Evolutionary conservation across 2,329 filamentous ascomycete species (phyloP).

Genomic region (Tolypocladium pustulatum): DNA sequence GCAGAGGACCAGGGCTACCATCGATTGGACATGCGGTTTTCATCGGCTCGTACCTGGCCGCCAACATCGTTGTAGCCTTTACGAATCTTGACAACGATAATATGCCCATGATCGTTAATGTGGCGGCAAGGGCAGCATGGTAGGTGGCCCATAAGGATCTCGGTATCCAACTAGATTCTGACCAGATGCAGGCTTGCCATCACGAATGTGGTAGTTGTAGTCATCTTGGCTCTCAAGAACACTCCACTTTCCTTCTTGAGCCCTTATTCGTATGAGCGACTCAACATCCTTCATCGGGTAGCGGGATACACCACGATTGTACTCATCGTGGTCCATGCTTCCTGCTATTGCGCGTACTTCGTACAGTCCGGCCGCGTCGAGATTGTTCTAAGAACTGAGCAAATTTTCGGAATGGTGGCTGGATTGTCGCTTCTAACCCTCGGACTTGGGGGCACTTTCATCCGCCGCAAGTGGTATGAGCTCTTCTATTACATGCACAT

Average conservation of each 20-base stretch:
- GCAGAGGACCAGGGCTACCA: constrained; percentile 14
- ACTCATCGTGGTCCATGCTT: constrained; percentile 34
- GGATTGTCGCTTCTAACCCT: constrained; percentile 34
- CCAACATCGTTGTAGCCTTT: constrained; percentile 24
- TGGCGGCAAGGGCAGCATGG: constrained; percentile 29
- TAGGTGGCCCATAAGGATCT: constrained; percentile 9
- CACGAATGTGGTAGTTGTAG: constrained; percentile 37
- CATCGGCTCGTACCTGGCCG: constrained; percentile 16
- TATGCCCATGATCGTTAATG: constrained; percentile 18
- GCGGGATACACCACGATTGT: constrained; percentile 38
- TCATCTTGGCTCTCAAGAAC: constrained; percentile 47
- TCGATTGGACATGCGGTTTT: constrained; percentile 22
- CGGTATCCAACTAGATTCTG: not conserved
- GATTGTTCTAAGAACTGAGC: constrained; percentile 22
- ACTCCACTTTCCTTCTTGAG: constrained; percentile 44
- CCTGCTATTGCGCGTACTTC: constrained; percentile 32
- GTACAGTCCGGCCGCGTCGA: constrained; percentile 12
- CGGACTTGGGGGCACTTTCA: constrained; percentile 28
- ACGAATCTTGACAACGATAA: constrained; percentile 20
- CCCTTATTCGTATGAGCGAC: constrained; percentile 45
- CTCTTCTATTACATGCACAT: constrained; percentile 45
- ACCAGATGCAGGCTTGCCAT: constrained; percentile 22
- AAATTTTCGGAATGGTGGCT: constrained; percentile 39
- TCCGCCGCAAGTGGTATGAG: constrained; percentile 42
- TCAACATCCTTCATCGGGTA: constrained; percentile 46